A percentile compares a stretch with the other conserved stretches of the same genome.
These are phyloP conservation scores for Exobasidium rhododendri DNA, from an alignment of 1,284 basidiomycete species.

Conservation along the genomic window DNA sequence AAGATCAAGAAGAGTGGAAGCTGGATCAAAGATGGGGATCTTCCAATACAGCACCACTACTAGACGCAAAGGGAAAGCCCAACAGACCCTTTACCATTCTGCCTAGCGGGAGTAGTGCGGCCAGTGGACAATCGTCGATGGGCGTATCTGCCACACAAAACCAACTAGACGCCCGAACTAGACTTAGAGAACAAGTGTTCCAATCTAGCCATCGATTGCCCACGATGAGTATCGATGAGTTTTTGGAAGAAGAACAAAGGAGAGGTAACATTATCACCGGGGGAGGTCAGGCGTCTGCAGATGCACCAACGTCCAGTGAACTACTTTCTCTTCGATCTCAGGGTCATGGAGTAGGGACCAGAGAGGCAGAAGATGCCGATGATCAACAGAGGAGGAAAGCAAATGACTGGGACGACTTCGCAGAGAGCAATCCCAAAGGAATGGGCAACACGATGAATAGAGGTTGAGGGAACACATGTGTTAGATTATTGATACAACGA, in stretches of 20 bases:
- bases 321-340: slow-evolving; percentile 57
- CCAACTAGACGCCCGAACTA: slow-evolving; percentile 76
- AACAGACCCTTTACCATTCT: slow-evolving; percentile 50
- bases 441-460: slow-evolving; percentile 93
- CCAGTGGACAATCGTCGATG: slow-evolving; percentile 20
- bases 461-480: slow-evolving; percentile 57
- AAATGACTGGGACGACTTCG: slow-evolving; percentile 42
- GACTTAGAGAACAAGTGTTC: slow-evolving; percentile 77
- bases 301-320: slow-evolving; percentile 12
- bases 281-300: slow-evolving; percentile 66
- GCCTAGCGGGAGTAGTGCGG: not conserved
- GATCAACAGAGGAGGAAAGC: slow-evolving; percentile 59
- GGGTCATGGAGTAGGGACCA: slow-evolving; percentile 68
- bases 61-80: slow-evolving; percentile 40
- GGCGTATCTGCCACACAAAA: slow-evolving; percentile 72
- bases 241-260: slow-evolving; percentile 77
- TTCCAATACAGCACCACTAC: slow-evolving; percentile 28
- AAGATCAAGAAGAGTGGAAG: slow-evolving; percentile 33
- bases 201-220: slow-evolving; percentile 79
- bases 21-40: slow-evolving; percentile 32
- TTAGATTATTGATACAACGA: not conserved
- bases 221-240: slow-evolving; percentile 95
- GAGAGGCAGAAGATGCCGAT: slow-evolving; percentile 66
- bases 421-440: slow-evolving; percentile 60
- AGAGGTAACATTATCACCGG: slow-evolving; percentile 82